These are phyloP conservation scores for Perkinsus marinus DNA, from an alignment of 169 alveolate genomes.

Conservation along the genomic window DNA sequence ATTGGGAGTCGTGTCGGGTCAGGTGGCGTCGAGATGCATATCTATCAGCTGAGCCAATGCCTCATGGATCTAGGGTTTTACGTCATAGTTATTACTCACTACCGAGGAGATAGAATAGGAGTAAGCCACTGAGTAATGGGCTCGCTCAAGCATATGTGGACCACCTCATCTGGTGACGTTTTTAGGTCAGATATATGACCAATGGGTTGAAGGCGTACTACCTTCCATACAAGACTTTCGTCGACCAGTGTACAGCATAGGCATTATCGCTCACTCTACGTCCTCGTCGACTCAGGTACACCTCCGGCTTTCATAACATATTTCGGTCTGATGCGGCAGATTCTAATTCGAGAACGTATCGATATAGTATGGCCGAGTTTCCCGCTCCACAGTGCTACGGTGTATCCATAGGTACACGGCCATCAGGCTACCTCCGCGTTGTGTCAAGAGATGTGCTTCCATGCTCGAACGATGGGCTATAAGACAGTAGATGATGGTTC, in stretches of 20 bases:
- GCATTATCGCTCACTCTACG: slow-evolving; percentile 15
- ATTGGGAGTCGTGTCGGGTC: slow-evolving; percentile 35
- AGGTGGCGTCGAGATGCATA: slow-evolving; percentile 99
- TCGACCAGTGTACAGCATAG: slow-evolving; percentile 47
- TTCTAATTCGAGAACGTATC: slow-evolving; percentile 82
- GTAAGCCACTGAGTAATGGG: slow-evolving; percentile 19
- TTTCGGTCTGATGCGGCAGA: slow-evolving; percentile 67
- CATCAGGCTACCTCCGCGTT: slow-evolving; percentile 76
- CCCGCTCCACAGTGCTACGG: neutral
- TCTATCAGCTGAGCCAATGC: slow-evolving; percentile 81
- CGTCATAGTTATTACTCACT: slow-evolving; percentile 88
- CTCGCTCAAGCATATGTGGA: neutral
- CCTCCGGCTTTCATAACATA: slow-evolving; percentile 36
- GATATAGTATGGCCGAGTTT: slow-evolving; percentile 60
- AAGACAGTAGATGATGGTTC: neutral
- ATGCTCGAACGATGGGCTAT: slow-evolving; percentile 46
- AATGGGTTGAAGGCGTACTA: slow-evolving; percentile 96
- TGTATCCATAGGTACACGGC: slow-evolving; percentile 42
- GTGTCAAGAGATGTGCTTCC: slow-evolving; percentile 47
- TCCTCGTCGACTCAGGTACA: neutral
- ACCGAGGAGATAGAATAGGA: slow-evolving; percentile 79
- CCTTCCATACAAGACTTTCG: slow-evolving; percentile 67
- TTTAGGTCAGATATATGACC: slow-evolving; percentile 70
- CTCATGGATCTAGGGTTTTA: slow-evolving; percentile 82
- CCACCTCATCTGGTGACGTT: neutral